Percentiles rank a stretch among this genome's conserved stretches.
Evolutionary conservation across 2,329 filamentous ascomycete genomes (phyloP).

Genomic region (Aspergillus brasiliensis): DNA sequence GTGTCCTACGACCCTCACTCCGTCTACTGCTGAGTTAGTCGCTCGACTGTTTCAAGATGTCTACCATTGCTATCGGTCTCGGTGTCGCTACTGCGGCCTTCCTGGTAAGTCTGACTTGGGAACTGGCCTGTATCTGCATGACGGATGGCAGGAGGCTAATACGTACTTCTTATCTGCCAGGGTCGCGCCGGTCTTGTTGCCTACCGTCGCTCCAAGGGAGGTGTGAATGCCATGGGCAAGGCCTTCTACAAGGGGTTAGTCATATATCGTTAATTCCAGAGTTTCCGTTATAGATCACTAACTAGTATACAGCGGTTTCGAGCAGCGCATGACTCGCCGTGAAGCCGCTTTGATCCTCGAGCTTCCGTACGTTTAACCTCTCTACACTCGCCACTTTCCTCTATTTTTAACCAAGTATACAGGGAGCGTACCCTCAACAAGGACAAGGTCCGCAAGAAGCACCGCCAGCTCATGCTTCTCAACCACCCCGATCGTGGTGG

Average conservation of each 20-base stretch:
- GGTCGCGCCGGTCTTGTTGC: constrained; percentile 91
- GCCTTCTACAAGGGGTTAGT: constrained; percentile 85
- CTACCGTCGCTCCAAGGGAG: constrained; percentile 71
- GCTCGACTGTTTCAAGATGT: constrained; percentile 36
- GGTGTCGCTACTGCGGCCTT: constrained; percentile 66
- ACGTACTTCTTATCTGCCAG: constrained; percentile 49
- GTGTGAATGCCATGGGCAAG: constrained; percentile 76
- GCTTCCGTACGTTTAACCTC: constrained; percentile 66
- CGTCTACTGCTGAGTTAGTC: background rate
- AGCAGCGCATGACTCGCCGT: constrained; percentile 87
- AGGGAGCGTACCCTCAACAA: constrained; percentile 87
- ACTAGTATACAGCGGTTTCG: constrained; percentile 67
- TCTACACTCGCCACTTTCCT: background rate
- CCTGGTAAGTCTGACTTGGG: constrained; percentile 62
- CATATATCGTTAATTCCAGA: background rate
- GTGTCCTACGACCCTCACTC: constrained; percentile 3
- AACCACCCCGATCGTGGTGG: constrained; percentile 98
- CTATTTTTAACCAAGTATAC: constrained; percentile 15
- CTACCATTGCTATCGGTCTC: constrained; percentile 46
- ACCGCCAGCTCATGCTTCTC: constrained; percentile 91
- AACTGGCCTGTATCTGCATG: background rate
- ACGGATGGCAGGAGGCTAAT: background rate
- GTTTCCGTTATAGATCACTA: constrained; percentile 8
- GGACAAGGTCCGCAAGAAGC: constrained; percentile 92
- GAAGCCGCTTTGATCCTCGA: constrained; percentile 91